These are phyloP conservation scores for Papiliotrema laurentii DNA, from an alignment of 1,284 basidiomycete species.

Conservation along the genomic window DNA sequence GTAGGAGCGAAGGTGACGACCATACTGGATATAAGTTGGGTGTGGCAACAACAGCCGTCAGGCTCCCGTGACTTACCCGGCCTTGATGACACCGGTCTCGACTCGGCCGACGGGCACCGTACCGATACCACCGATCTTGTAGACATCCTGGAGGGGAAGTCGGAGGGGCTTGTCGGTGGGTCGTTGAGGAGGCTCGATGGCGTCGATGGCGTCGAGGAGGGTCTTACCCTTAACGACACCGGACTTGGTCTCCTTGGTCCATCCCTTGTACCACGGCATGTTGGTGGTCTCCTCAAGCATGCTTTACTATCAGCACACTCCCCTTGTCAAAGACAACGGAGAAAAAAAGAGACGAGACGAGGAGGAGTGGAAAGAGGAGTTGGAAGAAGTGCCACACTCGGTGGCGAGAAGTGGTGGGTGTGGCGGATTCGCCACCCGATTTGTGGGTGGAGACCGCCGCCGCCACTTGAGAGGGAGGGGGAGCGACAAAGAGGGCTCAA, in stretches of 20 bases:
- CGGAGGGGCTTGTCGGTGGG: constrained; percentile 99
- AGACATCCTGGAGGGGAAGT: constrained; percentile 99
- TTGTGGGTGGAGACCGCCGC: too few species aligned
- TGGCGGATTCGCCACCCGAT: too few species aligned
- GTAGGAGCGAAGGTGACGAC: constrained; percentile 94
- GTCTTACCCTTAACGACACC: constrained; percentile 96
- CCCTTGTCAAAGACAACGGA: constrained; percentile 3
- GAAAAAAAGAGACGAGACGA: neutral
- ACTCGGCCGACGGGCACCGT: constrained; percentile 99
- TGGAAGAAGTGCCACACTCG: too few species aligned
- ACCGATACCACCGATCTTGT: constrained; percentile 99
- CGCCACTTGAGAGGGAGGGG: too few species aligned
- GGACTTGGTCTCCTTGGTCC: constrained; percentile 91
- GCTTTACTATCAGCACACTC: constrained; percentile 2
- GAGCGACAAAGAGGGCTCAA: neutral
- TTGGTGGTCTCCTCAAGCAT: constrained; percentile 49
- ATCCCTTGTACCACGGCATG: constrained; percentile 99
- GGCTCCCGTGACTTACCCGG: constrained; percentile 48
- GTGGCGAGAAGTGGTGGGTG: too few species aligned
- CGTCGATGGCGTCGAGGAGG: constrained; percentile 98
- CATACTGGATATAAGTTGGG: constrained; percentile 72
- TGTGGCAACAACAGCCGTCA: constrained; percentile 41
- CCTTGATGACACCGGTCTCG: constrained; percentile 99
- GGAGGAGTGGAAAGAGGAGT: too few species aligned
- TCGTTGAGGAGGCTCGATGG: constrained; percentile 94